Evolutionary conservation across 768 basidiomycete species (phyloP).

Genomic region (Lactarius sp.): DNA sequence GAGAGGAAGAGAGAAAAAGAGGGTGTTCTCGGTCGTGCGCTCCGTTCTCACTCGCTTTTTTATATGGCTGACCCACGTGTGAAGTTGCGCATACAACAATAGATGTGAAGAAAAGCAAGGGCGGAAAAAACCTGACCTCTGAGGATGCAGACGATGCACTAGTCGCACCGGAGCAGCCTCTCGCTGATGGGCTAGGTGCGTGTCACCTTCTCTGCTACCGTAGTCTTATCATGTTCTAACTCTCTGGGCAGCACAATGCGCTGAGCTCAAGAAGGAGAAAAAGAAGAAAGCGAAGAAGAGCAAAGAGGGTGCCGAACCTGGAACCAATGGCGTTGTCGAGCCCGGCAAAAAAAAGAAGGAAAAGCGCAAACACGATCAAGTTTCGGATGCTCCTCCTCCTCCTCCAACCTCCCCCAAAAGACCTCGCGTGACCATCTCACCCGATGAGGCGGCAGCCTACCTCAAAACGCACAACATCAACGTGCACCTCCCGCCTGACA

Average conservation of each 20-base stretch:
- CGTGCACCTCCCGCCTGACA: constrained; percentile 50
- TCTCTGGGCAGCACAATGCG: background rate
- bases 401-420: constrained; percentile 17
- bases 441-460: constrained; percentile 38
- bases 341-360: constrained; percentile 31
- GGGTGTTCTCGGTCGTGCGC: background rate
- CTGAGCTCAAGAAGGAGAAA: constrained; percentile 6
- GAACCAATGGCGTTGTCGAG: background rate
- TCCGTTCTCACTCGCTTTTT: background rate
- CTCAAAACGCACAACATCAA: constrained; percentile 69
- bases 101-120: constrained; percentile 6
- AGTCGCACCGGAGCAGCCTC: background rate
- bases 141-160: background rate
- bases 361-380: constrained; percentile 34
- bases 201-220: background rate
- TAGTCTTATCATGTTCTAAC: background rate
- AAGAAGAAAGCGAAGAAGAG: constrained; percentile 29
- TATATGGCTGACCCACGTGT: background rate
- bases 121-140: background rate
- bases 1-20: constrained; percentile 3
- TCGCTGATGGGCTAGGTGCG: background rate
- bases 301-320: constrained; percentile 13
- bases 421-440: constrained; percentile 26
- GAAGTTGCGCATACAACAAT: background rate
- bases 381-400: constrained; percentile 24